Percentiles rank a stretch among this genome's conserved stretches.
These are phyloP conservation scores for Penicillium atrosanguineum DNA, from an alignment of 495 filamentous ascomycete species.

Conservation along the genomic window DNA sequence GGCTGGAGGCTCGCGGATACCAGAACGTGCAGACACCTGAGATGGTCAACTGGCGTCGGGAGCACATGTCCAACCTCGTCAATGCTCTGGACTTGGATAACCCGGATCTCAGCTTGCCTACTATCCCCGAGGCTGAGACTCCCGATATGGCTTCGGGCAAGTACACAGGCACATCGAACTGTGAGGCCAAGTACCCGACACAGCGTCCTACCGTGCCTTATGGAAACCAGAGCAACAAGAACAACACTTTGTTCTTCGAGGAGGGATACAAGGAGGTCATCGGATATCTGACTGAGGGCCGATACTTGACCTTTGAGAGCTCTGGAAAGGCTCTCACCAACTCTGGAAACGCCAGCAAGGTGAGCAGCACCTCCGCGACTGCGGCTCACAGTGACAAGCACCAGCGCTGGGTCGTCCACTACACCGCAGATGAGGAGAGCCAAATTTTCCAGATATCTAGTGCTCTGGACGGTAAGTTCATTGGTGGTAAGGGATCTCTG, in stretches of 20 bases:
- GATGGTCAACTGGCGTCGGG: constrained; percentile 51
- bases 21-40: constrained; percentile 45
- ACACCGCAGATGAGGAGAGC: constrained; percentile 35
- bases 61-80: constrained; percentile 54
- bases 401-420: constrained; percentile 53
- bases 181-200: constrained; percentile 34
- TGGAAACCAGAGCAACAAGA: constrained; percentile 33
- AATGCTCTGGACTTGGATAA: constrained; percentile 53
- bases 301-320: constrained; percentile 40
- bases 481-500: constrained; percentile 29
- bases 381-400: constrained; percentile 33
- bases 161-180: constrained; percentile 44
- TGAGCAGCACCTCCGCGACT: constrained; percentile 32
- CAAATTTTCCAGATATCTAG: constrained; percentile 47
- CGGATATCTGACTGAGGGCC: constrained; percentile 52
- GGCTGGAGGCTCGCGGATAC: constrained; percentile 49
- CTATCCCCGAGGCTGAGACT: constrained; percentile 38
- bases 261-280: constrained; percentile 52
- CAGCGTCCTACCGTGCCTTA: constrained; percentile 49
- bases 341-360: constrained; percentile 4
- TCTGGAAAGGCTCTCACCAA: constrained; percentile 34
- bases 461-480: constrained; percentile 45
- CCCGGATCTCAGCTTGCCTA: constrained; percentile 47
- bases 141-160: constrained; percentile 28
- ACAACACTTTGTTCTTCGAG: constrained; percentile 41